Percentiles rank a stretch among this genome's conserved stretches.
These are phyloP conservation scores for Persicaria tinctoria DNA, from an alignment of 148 eudicot genomes.

Conservation along the genomic window DNA sequence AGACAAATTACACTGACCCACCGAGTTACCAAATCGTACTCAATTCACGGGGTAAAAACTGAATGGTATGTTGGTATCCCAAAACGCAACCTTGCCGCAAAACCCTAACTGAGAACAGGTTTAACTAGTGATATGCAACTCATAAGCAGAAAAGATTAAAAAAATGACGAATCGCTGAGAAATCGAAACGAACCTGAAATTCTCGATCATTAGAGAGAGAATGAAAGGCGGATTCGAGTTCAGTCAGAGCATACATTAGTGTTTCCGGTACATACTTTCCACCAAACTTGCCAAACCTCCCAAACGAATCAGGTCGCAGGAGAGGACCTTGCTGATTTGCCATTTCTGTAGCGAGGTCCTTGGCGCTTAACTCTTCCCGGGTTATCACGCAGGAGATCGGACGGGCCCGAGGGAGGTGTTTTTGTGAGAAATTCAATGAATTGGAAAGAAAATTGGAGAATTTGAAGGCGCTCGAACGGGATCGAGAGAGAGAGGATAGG, in stretches of 20 bases:
- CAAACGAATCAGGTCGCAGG: slow-evolving; percentile 65
- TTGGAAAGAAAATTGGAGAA: slow-evolving; percentile 19
- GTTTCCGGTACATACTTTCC: slow-evolving; percentile 23
- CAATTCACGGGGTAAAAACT: too few relatives aligned
- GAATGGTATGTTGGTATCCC: too few relatives aligned
- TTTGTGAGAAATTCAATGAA: slow-evolving; percentile 18
- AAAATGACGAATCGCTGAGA: not conserved
- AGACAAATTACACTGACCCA: too few relatives aligned
- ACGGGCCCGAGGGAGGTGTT: slow-evolving; percentile 11
- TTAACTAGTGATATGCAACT: not conserved
- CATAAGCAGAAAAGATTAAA: not conserved
- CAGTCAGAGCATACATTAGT: slow-evolving; percentile 12
- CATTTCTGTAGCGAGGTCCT: slow-evolving; percentile 15
- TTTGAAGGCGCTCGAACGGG: slow-evolving; percentile 1
- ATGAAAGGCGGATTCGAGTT: slow-evolving; percentile 16
- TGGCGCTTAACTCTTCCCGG: slow-evolving; percentile 11
- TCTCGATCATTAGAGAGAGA: not conserved
- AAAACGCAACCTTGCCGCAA: too few relatives aligned
- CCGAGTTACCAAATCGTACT: too few relatives aligned
- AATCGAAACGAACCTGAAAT: slow-evolving; percentile 13
- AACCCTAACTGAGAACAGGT: not conserved
- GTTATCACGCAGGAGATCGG: slow-evolving; percentile 33
- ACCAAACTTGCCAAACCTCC: slow-evolving; percentile 16
- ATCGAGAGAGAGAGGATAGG: slow-evolving; percentile 20
- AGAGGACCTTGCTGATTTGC: slow-evolving; percentile 12